Evolutionary conservation across 805 yeast genomes (phyloP), one percentile per base, ranked within the genome.

Genomic region (Starmerella etchellsii): DNA sequence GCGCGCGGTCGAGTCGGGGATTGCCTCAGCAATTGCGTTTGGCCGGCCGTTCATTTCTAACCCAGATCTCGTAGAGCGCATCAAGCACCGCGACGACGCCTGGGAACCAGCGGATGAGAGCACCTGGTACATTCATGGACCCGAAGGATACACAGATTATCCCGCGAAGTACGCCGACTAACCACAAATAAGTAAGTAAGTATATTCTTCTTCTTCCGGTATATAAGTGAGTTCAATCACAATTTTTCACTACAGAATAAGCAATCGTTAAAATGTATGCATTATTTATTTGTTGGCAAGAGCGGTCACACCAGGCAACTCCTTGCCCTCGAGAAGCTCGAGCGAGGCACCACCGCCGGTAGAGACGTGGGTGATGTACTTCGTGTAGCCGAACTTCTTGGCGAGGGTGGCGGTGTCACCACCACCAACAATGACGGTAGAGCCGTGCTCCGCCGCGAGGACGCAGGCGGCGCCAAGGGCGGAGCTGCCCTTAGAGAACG

Each of bases 331-430:
- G 63, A 91, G 78, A 63, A 91, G 79, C 71, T 91, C 98, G 64
- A 91, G 76, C 50, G 97, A 88, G 55, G 98, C 98, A 75, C 98
- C 98, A 71, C 98, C 98, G 71, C 98, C 98, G 51, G 98, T 91
- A 55, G 97, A 88, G 54, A 91, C 95, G 68, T 91, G 98, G 40
- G 96, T 84, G 60, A 91, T 76, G 74, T 91, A 83, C 64, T 83
- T 95, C 57, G 83, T 87, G 53, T 79, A 95, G 64, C 95, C 95
- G 69, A 70, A 91, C 74, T 91, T 91, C 84, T 88, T 88, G 61
- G 95, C 95, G 55, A 87, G 69, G 54, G 98, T 91, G 56, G 98
- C 98, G 58, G 98, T 91, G 70, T 91, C 98, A 76, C 98, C 98
- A 71, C 91, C 91, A 69, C 98, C 98, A 58, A 79, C 77, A 59